Conservation (phyloP, 805 yeast genomes). For the Clavispora carvajalis region DNA sequence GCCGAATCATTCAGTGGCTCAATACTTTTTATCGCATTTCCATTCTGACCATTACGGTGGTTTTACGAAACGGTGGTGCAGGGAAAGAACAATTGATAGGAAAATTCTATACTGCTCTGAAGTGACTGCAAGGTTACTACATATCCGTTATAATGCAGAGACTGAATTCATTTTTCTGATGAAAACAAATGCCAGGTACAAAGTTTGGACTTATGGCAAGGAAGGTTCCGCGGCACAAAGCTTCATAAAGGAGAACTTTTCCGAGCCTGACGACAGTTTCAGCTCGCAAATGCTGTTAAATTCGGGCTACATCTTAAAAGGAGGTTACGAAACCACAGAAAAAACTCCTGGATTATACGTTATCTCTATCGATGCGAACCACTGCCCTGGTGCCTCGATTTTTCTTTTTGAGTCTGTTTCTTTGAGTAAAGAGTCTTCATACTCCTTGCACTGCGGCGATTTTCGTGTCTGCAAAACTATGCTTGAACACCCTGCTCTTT, state of each 20-base stretch:
- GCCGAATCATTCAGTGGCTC: constrained; percentile 39
- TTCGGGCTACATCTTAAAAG: constrained; percentile 9
- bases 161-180: constrained; percentile 39
- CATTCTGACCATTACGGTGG: constrained; percentile 96
- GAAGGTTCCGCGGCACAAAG: background rate
- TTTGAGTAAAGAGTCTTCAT: constrained; percentile 16
- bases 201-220: constrained; percentile 13
- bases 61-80: constrained; percentile 65
- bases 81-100: constrained; percentile 36
- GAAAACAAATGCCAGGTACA: constrained; percentile 38
- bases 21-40: constrained; percentile 73
- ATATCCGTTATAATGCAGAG: constrained; percentile 50
- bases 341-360: constrained; percentile 42
- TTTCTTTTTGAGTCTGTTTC: constrained; percentile 57
- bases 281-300: background rate
- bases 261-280: background rate
- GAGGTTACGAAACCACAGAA: constrained; percentile 11
- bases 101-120: constrained; percentile 70
- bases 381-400: constrained; percentile 93
- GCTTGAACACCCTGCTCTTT: constrained; percentile 33
- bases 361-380: constrained; percentile 77
- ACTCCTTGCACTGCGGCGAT: constrained; percentile 85
- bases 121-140: constrained; percentile 58
- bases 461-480: constrained; percentile 65
- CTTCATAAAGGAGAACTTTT: too few species aligned